Evolutionary conservation across 2,329 filamentous ascomycete species (phyloP).

Genomic region (Fonsecaea erecta): DNA sequence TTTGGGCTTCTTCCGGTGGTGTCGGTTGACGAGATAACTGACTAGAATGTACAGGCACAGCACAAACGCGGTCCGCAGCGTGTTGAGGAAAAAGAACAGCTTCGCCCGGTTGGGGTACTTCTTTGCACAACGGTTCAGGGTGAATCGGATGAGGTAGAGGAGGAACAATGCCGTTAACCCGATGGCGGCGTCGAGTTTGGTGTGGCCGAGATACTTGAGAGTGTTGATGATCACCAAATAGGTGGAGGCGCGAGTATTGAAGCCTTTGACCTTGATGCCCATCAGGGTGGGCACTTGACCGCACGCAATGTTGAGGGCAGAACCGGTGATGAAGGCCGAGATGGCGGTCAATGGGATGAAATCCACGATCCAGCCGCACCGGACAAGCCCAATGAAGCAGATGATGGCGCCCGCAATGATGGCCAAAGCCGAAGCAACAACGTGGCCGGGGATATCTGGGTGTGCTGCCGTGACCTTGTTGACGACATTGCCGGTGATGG

Average conservation of each 20-base stretch:
- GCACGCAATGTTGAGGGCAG: conserved; percentile 82
- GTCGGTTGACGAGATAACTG: conserved; percentile 80
- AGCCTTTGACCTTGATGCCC: conserved; percentile 71
- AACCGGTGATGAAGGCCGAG: conserved; percentile 96
- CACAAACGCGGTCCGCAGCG: conserved; percentile 86
- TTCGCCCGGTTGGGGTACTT: conserved; percentile 72
- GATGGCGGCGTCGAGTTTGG: conserved; percentile 80
- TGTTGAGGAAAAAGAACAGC: conserved; percentile 86
- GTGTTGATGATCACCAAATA: conserved; percentile 85
- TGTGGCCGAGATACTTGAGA: conserved; percentile 69
- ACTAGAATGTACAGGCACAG: conserved; percentile 91
- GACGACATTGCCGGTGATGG: conserved; percentile 82
- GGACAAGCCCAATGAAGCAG: conserved; percentile 74
- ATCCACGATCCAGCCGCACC: conserved; percentile 88
- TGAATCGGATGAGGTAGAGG: conserved; percentile 74
- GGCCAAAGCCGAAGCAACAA: conserved; percentile 77
- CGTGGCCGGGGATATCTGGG: conserved; percentile 63
- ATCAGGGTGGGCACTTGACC: conserved; percentile 84
- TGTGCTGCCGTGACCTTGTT: conserved; percentile 61
- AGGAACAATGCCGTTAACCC: conserved; percentile 79
- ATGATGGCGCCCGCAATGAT: conserved; percentile 80
- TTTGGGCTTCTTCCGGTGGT: conserved; percentile 64
- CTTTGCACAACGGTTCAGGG: conserved; percentile 69
- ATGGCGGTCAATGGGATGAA: conserved; percentile 89
- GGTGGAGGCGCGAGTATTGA: conserved; percentile 76